Evolutionary conservation across 441 rosid species (phyloP), one percentile per base, ranked within the genome.

Genomic region (Erodium moschatum): DNA sequence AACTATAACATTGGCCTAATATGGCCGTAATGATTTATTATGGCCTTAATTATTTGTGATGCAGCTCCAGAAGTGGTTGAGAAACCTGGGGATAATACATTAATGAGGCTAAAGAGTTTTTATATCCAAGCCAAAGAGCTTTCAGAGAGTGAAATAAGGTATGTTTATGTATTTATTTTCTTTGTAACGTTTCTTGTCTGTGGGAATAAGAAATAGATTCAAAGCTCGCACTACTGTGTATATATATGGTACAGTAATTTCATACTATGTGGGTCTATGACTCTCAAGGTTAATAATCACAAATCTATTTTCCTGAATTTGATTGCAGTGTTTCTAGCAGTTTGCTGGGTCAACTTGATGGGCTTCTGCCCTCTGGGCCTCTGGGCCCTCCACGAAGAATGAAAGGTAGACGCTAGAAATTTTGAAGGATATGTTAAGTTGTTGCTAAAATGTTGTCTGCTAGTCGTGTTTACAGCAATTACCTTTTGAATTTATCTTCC

Each of bases 61-160:
- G 81, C 87, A 89, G 98, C 89, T 68, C 97, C 97, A 6, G 98
- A 91, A 79, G 78, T 93, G 71, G 96, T 91, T 73, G 98, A 91
- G 87, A 91, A 87, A 81, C 93, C 92, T 31, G 91, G 90, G 64
- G 98, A 94, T 83, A 80, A 15, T 78, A 88, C 96, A 12, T 84
- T 89, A 65, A 70, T 84, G 42, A 91, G 50, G 84, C 88, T 91
- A 64, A 91, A 82, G 82, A 12, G 0, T 71, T 77, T 82, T 33
- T 94, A 94, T 69, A 86, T 78, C 69, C 89, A 70, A 62, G 97
- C 97, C 8, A 94, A 79, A 81, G 97, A 87, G 10, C 92, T 94
- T 69, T 91, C 97, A 0, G 98, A 91, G 81, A 83, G 0, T 77
- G 96, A 94, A 94, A 84, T 85, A 66, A 72, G 5, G 98, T 94